Evolutionary conservation across 257 asterid species (phyloP), one percentile per base, ranked within the genome.

Genomic region (Nemophila menziesii): DNA sequence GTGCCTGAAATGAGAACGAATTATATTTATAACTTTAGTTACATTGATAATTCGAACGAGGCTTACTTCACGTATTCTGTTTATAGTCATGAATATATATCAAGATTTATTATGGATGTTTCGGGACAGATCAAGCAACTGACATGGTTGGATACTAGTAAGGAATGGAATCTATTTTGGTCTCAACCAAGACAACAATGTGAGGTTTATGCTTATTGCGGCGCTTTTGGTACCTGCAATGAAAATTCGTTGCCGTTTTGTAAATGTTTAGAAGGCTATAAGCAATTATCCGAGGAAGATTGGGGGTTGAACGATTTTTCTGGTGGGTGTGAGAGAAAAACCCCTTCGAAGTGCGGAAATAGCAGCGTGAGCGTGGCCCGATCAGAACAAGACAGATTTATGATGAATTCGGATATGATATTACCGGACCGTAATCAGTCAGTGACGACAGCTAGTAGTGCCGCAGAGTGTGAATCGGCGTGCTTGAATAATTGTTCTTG

Each of bases 401-500:
- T 10, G 58, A 11, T 5, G 33, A 18, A 37, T 17, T 7, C 27
- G n/a, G 54, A 44, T 49, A 33, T 63, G 65, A 44, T 7, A 11
- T 22, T 56, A 49, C 69, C 72, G 1, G 34, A 3, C 1, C 12
- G 33, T 19, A 8, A 48, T 34, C 53, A 37, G 55, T 4, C n/a
- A 18, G 53, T 49, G 58, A n/a, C n/a, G n/a, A 15, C 10, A 0
- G 64, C 39, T 42, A 60, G 47, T 9, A 64, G 44, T 39, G 49
- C 48, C 12, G 41, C 24, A 8, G 74, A 71, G 20, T 74, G 83
- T 16, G 54, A 52, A 60, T 60, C 65, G 21, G 13, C 37, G 12
- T 74, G 83, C 48, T 36, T 74, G 60, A 50, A 21, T 33, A 67
- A 65, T 51, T 74, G 79, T 43, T 55, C 54, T 26, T 74, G 83